phyloP scores from a whole-genome alignment of 306 rosid genomes.

The Quillaja saponaria region DNA sequence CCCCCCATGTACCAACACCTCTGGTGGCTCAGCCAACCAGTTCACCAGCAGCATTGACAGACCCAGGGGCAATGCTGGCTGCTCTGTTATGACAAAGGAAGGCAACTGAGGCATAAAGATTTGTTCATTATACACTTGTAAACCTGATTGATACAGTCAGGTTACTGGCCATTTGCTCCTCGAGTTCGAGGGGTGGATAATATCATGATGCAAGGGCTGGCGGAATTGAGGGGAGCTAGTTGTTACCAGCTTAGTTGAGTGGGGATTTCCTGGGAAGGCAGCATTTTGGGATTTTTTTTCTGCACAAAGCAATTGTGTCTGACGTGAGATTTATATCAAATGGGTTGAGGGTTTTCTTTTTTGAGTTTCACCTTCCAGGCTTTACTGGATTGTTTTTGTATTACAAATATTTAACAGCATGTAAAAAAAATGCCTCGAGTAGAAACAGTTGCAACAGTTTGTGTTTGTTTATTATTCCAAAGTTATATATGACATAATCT shows the following conservation, averaged over 20 bases:
- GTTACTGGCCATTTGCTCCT: slow-evolving; percentile 33
- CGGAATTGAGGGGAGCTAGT: slow-evolving; percentile 59
- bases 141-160: slow-evolving; percentile 68
- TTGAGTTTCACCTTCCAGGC: slow-evolving; percentile 20
- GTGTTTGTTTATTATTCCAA: slow-evolving; percentile 15
- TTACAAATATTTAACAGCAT: slow-evolving; percentile 35
- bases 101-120: slow-evolving; percentile 33
- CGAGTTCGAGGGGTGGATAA: slow-evolving; percentile 46
- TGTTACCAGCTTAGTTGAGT: slow-evolving; percentile 51
- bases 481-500: too few species aligned
- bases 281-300: slow-evolving; percentile 73
- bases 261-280: slow-evolving; percentile 60
- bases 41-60: slow-evolving; percentile 53
- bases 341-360: slow-evolving; percentile 51
- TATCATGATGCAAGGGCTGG: slow-evolving; percentile 74
- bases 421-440: slow-evolving; percentile 42
- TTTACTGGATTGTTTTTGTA: slow-evolving; percentile 43
- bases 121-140: slow-evolving; percentile 57
- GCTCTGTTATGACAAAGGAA: slow-evolving; percentile 71
- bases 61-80: slow-evolving; percentile 97
- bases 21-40: slow-evolving; percentile 52
- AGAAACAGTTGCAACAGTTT: slow-evolving; percentile 43
- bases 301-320: slow-evolving; percentile 67
- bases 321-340: slow-evolving; percentile 49
- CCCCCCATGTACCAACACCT: slow-evolving; percentile 44